Base-by-base conservation (phyloP, 1,284 basidiomycete genomes). In the Cutaneotrichosporon cutaneum region DNA sequence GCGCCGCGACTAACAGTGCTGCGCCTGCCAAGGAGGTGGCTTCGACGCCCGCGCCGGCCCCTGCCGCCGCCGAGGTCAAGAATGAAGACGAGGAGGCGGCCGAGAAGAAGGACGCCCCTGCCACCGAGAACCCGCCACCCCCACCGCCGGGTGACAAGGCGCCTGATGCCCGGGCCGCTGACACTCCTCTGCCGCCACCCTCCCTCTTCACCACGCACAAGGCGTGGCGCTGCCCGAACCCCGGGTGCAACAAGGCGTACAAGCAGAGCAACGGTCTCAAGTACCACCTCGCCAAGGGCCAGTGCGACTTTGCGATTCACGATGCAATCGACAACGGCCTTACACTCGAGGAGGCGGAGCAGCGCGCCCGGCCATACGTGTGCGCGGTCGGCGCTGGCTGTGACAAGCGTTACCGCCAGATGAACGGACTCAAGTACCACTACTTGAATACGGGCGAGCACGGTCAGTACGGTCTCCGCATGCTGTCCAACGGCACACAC, bases 181-280 rank as follows among this genome's bases (percentile, higher is more conserved):
- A 77, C 47, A 63, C 74, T 13, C 63, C 70, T 48, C 61, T 77
- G 18, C 74, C 75, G 11, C 70, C 71, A 56, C 77, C 79, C 3
- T 77, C 73, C 59, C 66, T 76, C 50, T 77, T 88, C 84, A 73
- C 74, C 9, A 75, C 75, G 56, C 81, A 83, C 68, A 97, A 97
- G 80, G 95, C 95, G 0, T 99, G 95, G 87, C 86, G 89, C 67
- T 99, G 95, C 82, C 93, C 93, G 16, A 95, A 95, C 71, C 89
- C 91, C 0, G 95, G 96, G 60, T 99, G 95, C 83, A 94, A 94
- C 83, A 99, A 99, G 85, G 88, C 88, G 51, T 99, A 99, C 85
- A 98, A 98, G 83, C 95, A 98, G 81, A 93, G 92, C 64, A 92
- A 92, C 74, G 90, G 90, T 1, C 84, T 99, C 72, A 98, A 99